Conservation (phyloP, 495 filamentous ascomycete species). For the Wilcoxina mikolae region DNA sequence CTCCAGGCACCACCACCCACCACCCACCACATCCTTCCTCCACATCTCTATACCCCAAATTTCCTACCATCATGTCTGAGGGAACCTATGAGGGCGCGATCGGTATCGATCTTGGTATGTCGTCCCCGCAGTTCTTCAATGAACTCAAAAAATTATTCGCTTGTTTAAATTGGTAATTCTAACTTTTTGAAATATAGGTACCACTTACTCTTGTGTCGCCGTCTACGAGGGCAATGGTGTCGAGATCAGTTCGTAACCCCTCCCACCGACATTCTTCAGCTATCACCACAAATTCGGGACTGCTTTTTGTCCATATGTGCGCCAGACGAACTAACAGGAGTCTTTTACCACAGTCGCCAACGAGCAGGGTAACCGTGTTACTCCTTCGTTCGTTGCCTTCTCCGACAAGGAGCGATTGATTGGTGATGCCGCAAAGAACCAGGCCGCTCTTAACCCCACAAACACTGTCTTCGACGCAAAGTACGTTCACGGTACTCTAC, state of each 20-base stretch:
- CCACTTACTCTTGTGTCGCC: conserved; percentile 98
- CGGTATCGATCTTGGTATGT: conserved; percentile 96
- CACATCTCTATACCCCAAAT: conserved; percentile 13
- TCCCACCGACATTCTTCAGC: not conserved
- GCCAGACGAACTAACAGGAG: not conserved
- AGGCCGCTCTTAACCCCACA: conserved; percentile 94
- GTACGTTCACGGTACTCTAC: conserved; percentile 31
- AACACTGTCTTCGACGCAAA: conserved; percentile 99
- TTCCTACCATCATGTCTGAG: conserved; percentile 53
- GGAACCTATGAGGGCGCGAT: conserved; percentile 98
- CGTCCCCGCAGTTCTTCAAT: conserved; percentile 7
- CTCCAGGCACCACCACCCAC: conserved; percentile 11
- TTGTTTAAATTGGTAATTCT: conserved; percentile 7
- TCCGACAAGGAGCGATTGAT: conserved; percentile 96
- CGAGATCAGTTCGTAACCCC: conserved; percentile 70
- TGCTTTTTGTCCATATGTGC: conserved; percentile 2
- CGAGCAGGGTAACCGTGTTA: conserved; percentile 98
- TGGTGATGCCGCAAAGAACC: conserved; percentile 98
- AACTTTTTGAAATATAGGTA: conserved; percentile 43
- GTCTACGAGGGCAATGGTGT: conserved; percentile 98
- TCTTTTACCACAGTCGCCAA: conserved; percentile 56
- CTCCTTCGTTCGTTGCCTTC: conserved; percentile 96
- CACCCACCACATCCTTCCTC: conserved; percentile 12
- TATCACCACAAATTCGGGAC: conserved; percentile 11
- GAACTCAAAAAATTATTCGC: conserved; percentile 10